Evolutionary conservation across 1,284 basidiomycete genomes (phyloP).

Genomic region (Retiboletus fuscus): DNA sequence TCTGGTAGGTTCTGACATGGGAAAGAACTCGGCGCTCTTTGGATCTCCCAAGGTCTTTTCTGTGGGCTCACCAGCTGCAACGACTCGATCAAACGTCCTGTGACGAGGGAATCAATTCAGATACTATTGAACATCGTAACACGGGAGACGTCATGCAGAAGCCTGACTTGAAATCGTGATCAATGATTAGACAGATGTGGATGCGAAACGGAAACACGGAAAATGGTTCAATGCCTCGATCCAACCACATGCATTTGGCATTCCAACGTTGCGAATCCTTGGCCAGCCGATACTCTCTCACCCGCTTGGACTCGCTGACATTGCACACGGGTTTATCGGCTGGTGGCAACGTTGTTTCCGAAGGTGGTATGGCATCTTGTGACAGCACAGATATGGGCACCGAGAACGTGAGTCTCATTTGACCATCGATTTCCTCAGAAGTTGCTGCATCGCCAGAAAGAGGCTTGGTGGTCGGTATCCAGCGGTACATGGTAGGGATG

Average conservation of each 20-base stretch:
- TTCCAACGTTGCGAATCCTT: slow-evolving; percentile 63
- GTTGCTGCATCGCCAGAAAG: slow-evolving; percentile 13
- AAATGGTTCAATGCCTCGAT: background rate
- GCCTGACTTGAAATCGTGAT: background rate
- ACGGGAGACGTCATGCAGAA: background rate
- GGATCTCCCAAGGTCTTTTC: background rate
- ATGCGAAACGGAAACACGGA: background rate
- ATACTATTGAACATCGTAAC: background rate
- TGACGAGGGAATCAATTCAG: background rate
- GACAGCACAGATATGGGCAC: slow-evolving; percentile 60
- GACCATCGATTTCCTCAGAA: slow-evolving; percentile 27
- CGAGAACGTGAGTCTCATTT: slow-evolving; percentile 62
- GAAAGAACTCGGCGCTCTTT: background rate
- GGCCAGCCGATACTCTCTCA: slow-evolving; percentile 65
- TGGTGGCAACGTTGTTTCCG: slow-evolving; percentile 21
- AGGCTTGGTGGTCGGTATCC: slow-evolving; percentile 64
- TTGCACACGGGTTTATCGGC: slow-evolving; percentile 52
- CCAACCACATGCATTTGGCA: slow-evolving; percentile 37
- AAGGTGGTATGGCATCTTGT: background rate
- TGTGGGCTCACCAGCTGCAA: background rate
- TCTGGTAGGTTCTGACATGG: too few species aligned
- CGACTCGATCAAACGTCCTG: background rate
- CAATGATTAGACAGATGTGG: background rate
- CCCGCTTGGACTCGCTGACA: slow-evolving; percentile 58
- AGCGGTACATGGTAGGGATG: slow-evolving; percentile 69